These are phyloP conservation scores for Ogataea sp. DNA, from an alignment of 805 yeast genomes.

Conservation along the genomic window DNA sequence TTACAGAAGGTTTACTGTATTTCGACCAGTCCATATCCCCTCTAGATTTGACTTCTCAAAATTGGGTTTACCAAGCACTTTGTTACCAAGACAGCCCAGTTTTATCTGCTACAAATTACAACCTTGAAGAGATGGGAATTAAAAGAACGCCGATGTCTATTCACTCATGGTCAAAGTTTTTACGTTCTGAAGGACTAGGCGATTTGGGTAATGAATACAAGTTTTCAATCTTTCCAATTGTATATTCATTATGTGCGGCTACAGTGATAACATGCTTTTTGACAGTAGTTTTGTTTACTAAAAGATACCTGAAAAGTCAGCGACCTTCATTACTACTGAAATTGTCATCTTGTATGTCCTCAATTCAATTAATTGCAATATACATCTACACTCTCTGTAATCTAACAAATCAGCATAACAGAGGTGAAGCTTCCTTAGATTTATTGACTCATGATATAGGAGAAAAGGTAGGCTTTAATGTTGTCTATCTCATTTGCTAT, in stretches of 20 bases:
- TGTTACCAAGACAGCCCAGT: slow-evolving; percentile 15
- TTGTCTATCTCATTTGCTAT: slow-evolving; percentile 51
- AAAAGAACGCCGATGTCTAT: slow-evolving; percentile 33
- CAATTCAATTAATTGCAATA: slow-evolving; percentile 45
- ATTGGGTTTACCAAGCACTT: slow-evolving; percentile 2
- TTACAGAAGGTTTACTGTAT: slow-evolving; percentile 25
- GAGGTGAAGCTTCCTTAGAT: slow-evolving; percentile 35
- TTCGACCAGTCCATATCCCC: background rate
- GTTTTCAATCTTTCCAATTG: slow-evolving; percentile 51
- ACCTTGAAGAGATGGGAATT: slow-evolving; percentile 11
- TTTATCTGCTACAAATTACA: slow-evolving; percentile 12
- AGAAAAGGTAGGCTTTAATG: slow-evolving; percentile 35
- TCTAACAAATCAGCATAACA: slow-evolving; percentile 38
- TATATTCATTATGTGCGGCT: slow-evolving; percentile 55
- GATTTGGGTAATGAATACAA: slow-evolving; percentile 32
- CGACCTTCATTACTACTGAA: slow-evolving; percentile 48
- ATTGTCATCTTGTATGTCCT: slow-evolving; percentile 42
- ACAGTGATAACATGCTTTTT: slow-evolving; percentile 57
- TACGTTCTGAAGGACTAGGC: slow-evolving; percentile 22
- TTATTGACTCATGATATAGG: slow-evolving; percentile 37
- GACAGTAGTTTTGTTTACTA: slow-evolving; percentile 57
- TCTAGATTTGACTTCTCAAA: background rate
- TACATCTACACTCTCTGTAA: slow-evolving; percentile 38
- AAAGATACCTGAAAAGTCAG: slow-evolving; percentile 40
- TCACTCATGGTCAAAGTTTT: slow-evolving; percentile 43